These are phyloP conservation scores for Paraphysoderma sedebokerense DNA, from an alignment of 371 early-diverging fungal genomes.

Conservation along the genomic window DNA sequence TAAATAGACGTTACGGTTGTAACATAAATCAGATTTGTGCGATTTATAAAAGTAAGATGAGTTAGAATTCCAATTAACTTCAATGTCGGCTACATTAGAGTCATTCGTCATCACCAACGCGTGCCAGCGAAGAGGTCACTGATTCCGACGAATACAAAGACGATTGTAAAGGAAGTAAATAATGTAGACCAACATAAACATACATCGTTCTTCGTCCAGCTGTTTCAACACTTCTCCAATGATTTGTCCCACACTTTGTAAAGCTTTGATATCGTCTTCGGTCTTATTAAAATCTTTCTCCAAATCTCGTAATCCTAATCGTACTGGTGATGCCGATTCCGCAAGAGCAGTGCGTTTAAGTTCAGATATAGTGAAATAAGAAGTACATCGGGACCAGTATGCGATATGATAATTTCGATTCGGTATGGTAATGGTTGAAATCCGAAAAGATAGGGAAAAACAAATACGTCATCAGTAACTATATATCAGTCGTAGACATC, in stretches of 20 bases:
- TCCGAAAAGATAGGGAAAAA: neutral
- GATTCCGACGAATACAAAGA: too few species aligned
- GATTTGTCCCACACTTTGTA: constrained; percentile 98
- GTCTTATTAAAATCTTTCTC: constrained; percentile 86
- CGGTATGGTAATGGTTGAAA: constrained; percentile 1
- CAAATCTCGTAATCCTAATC: constrained; percentile 60
- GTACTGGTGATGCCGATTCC: constrained; percentile 36
- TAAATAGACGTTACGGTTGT: too few species aligned
- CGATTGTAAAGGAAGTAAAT: neutral
- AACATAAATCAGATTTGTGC: too few species aligned
- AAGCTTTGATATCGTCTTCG: constrained; percentile 95
- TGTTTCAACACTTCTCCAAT: constrained; percentile 98
- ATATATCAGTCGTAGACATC: too few species aligned
- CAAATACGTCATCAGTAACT: too few species aligned
- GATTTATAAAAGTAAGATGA: too few species aligned
- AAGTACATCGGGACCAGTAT: neutral
- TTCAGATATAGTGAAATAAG: neutral
- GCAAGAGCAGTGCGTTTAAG: too few species aligned
- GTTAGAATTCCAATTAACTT: too few species aligned
- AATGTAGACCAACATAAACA: constrained; percentile 2
- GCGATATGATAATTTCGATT: neutral
- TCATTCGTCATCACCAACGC: too few species aligned
- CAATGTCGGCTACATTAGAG: too few species aligned
- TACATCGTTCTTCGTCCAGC: constrained; percentile 92
- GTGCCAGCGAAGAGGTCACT: too few species aligned